Percentiles rank a stretch among this genome's conserved stretches.
Conservation (phyloP, 306 rosid genomes). For the Geum urbanum region DNA sequence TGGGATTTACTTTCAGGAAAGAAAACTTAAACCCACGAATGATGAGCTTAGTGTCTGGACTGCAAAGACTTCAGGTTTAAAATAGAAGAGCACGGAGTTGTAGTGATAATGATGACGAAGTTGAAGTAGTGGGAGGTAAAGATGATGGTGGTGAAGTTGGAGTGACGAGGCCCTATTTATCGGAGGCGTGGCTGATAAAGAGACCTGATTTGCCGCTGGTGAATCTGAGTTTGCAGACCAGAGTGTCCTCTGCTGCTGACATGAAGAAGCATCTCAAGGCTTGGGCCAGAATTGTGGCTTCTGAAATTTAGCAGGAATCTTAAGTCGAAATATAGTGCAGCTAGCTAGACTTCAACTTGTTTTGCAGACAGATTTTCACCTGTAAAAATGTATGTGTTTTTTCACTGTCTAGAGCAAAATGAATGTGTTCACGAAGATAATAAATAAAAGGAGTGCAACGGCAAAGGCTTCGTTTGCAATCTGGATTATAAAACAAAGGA, state of each 20-base stretch:
- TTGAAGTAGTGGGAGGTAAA: neutral
- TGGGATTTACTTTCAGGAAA: conserved; percentile 65
- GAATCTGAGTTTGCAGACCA: conserved; percentile 50
- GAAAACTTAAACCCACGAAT: conserved; percentile 53
- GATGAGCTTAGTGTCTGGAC: conserved; percentile 68
- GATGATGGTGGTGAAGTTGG: conserved; percentile 16
- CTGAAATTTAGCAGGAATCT: conserved; percentile 49
- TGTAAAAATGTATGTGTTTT: conserved; percentile 4
- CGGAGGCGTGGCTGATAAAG: conserved; percentile 82
- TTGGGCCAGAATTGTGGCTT: conserved; percentile 82
- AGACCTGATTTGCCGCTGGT: conserved; percentile 60
- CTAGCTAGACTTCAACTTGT: neutral
- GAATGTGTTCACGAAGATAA: neutral
- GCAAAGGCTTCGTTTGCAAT: neutral
- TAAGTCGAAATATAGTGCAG: neutral
- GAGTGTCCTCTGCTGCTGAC: conserved; percentile 41
- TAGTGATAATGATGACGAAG: neutral
- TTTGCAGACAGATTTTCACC: conserved; percentile 3
- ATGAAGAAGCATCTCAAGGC: conserved; percentile 70
- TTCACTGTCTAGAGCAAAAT: neutral
- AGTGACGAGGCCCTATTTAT: conserved; percentile 66
- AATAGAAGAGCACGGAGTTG: neutral
- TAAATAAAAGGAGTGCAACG: neutral
- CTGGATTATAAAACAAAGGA: neutral
- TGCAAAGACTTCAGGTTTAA: conserved; percentile 46